phyloP scores from a whole-genome alignment of 2,329 filamentous ascomycete species.

The Cercospora brassicicola region DNA sequence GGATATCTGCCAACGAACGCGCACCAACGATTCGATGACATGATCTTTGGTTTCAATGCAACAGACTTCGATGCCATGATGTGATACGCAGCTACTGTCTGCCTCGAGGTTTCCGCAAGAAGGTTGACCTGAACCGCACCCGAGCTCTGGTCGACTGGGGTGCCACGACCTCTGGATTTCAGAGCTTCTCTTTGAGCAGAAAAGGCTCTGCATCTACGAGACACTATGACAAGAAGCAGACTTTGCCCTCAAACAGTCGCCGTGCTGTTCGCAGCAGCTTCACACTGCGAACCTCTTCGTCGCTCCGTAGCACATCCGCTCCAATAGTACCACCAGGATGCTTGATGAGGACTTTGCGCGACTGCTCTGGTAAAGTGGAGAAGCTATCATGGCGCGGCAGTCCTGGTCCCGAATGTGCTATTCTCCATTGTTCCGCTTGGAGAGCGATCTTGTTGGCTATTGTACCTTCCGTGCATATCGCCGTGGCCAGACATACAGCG shows the following conservation, averaged over 20 bases:
- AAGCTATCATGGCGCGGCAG: slow-evolving; percentile 1
- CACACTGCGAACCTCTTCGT: slow-evolving; percentile 30
- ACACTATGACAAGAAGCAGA: slow-evolving; percentile 24
- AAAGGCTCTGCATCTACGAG: not conserved
- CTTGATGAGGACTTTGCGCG: slow-evolving; percentile 27
- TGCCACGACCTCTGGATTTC: not conserved
- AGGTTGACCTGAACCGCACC: not conserved
- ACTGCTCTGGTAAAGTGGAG: slow-evolving; percentile 9
- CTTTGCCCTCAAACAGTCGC: slow-evolving; percentile 28
- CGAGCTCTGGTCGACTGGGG: not conserved
- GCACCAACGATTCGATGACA: slow-evolving; percentile 32
- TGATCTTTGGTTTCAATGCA: slow-evolving; percentile 41
- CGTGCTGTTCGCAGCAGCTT: slow-evolving; percentile 27
- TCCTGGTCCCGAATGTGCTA: not conserved
- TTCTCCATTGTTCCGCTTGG: not conserved
- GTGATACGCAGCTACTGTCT: not conserved
- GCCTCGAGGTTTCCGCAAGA: not conserved
- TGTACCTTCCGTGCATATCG: slow-evolving; percentile 36
- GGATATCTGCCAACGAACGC: not conserved
- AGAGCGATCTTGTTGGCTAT: slow-evolving; percentile 28
- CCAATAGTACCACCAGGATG: slow-evolving; percentile 35
- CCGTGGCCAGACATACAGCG: slow-evolving; percentile 37
- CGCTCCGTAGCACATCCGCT: slow-evolving; percentile 29
- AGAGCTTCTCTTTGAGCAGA: not conserved
- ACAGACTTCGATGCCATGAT: slow-evolving; percentile 27